These are phyloP conservation scores for Calonectria pseudoreteaudii DNA, from an alignment of 2,329 filamentous ascomycete species.

Conservation along the genomic window DNA sequence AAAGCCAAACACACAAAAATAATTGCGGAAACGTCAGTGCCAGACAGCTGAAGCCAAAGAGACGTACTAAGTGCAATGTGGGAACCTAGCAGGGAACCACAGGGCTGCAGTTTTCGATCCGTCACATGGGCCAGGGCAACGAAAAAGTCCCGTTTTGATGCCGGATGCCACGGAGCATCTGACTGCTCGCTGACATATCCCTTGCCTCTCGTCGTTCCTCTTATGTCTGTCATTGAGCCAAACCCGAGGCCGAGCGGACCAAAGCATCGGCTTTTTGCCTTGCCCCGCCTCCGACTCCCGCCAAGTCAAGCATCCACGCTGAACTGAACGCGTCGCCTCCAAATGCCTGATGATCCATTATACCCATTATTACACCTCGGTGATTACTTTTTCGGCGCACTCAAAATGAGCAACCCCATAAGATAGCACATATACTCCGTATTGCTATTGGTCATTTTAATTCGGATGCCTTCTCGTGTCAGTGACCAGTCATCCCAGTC, in stretches of 20 bases:
- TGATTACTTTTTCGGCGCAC: constrained; percentile 19
- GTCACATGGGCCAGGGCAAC: constrained; percentile 41
- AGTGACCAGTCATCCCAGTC: background rate
- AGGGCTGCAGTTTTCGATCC: constrained; percentile 42
- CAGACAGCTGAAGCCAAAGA: constrained; percentile 20
- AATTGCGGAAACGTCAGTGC: constrained; percentile 32
- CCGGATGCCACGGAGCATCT: constrained; percentile 43
- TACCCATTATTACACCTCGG: constrained; percentile 5
- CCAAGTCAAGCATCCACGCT: constrained; percentile 17
- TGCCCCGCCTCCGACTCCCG: constrained; percentile 29
- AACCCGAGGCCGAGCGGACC: constrained; percentile 39
- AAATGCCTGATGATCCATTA: constrained; percentile 7
- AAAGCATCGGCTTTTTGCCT: constrained; percentile 34
- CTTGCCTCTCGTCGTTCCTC: constrained; percentile 26
- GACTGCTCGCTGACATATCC: constrained; percentile 38
- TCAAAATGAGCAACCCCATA: constrained; percentile 5
- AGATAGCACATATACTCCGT: background rate
- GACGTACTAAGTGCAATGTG: constrained; percentile 16
- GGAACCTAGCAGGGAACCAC: constrained; percentile 26
- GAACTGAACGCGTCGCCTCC: constrained; percentile 8
- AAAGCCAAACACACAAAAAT: constrained; percentile 28
- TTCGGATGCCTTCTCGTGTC: constrained; percentile 1
- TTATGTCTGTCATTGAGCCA: constrained; percentile 3
- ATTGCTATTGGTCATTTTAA: background rate
- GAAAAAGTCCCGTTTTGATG: constrained; percentile 44